Evolutionary conservation across 2,329 filamentous ascomycete species (phyloP).

Genomic region (Biscogniauxia marginata): DNA sequence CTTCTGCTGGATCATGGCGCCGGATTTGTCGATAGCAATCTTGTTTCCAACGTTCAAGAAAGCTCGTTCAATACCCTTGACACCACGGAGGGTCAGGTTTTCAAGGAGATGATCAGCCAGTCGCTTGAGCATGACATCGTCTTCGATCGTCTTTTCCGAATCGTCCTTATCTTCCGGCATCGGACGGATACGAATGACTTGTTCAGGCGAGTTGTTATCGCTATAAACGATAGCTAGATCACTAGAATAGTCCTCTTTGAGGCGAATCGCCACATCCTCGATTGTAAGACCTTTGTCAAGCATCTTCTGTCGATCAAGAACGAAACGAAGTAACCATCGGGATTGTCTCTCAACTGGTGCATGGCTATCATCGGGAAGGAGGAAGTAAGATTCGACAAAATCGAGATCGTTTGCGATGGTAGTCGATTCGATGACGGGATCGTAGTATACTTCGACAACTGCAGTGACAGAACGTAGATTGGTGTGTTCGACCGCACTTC

Average conservation of each 20-base stretch:
- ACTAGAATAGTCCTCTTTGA: slow-evolving; percentile 83
- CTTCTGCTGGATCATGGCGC: slow-evolving; percentile 72
- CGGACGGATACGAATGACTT: slow-evolving; percentile 89
- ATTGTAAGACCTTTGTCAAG: slow-evolving; percentile 92
- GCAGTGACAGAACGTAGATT: slow-evolving; percentile 89
- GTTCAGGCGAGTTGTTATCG: slow-evolving; percentile 95
- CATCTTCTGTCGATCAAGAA: slow-evolving; percentile 89
- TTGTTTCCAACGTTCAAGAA: slow-evolving; percentile 84
- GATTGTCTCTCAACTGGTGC: slow-evolving; percentile 72
- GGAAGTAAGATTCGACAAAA: slow-evolving; percentile 95
- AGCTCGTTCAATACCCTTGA: slow-evolving; percentile 82
- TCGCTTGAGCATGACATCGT: slow-evolving; percentile 90
- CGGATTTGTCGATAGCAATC: slow-evolving; percentile 66
- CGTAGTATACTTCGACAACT: slow-evolving; percentile 94
- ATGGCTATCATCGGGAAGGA: slow-evolving; percentile 77
- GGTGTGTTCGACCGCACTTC: slow-evolving; percentile 90
- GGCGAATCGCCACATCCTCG: slow-evolving; percentile 83
- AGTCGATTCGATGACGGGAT: slow-evolving; percentile 83
- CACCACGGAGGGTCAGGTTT: slow-evolving; percentile 85
- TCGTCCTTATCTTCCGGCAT: slow-evolving; percentile 73
- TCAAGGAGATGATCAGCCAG: slow-evolving; percentile 90
- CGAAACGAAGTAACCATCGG: slow-evolving; percentile 91
- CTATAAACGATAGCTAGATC: slow-evolving; percentile 94
- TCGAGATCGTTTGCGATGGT: slow-evolving; percentile 85
- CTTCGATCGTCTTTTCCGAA: slow-evolving; percentile 61